phyloP scores from a whole-genome alignment of 495 filamentous ascomycete species.

The Schizothecium vesticola region DNA sequence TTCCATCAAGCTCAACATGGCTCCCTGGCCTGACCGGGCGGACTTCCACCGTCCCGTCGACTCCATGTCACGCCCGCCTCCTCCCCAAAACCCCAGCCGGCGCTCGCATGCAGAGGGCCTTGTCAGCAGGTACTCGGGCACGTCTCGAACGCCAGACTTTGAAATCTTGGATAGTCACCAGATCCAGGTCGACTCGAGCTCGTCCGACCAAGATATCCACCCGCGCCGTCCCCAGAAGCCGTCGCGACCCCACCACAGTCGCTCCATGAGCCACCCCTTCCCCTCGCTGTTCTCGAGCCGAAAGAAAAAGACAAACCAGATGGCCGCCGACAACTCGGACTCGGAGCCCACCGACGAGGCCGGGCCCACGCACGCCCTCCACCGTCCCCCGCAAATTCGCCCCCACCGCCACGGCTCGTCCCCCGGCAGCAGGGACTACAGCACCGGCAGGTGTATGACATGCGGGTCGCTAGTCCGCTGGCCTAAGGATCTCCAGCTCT shows the following conservation, averaged over 20 bases:
- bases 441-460: conserved; percentile 74
- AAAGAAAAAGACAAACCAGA: conserved; percentile 42
- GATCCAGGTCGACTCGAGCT: conserved; percentile 34
- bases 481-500: conserved; percentile 69
- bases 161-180: conserved; percentile 23
- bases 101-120: conserved; percentile 4
- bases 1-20: conserved; percentile 16
- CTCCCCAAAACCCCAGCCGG: conserved; percentile 1
- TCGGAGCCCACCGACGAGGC: conserved; percentile 25
- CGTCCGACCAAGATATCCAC: conserved; percentile 38
- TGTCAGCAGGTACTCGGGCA: conserved; percentile 16
- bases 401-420: conserved; percentile 24
- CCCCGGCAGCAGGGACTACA: conserved; percentile 37
- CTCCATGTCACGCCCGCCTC: not conserved
- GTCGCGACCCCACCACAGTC: conserved; percentile 47
- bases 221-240: conserved; percentile 22
- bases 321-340: conserved; percentile 21
- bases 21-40: conserved; percentile 24
- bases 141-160: conserved; percentile 15
- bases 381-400: conserved; percentile 20
- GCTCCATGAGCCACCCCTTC: conserved; percentile 74
- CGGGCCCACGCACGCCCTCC: conserved; percentile 20
- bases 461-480: conserved; percentile 78
- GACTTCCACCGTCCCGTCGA: conserved; percentile 18
- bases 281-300: conserved; percentile 56